Conservation (phyloP, 2,329 filamentous ascomycete genomes). For the Alternaria rosae region DNA sequence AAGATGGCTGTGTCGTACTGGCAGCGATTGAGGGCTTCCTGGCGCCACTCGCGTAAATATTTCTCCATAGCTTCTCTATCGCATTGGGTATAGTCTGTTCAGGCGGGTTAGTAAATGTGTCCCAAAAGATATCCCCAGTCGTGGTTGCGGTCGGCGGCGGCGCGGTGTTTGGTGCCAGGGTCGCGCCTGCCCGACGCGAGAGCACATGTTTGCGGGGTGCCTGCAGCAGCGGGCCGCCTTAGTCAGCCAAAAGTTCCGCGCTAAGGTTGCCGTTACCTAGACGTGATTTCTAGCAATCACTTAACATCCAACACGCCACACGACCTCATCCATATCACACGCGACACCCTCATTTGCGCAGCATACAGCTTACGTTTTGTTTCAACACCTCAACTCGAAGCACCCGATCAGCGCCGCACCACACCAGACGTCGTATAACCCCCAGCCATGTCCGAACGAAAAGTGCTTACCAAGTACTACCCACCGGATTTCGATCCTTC, state of each 20-base stretch:
- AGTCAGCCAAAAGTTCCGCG: slow-evolving; percentile 21
- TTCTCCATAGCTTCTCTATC: slow-evolving; percentile 74
- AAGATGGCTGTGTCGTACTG: slow-evolving; percentile 98
- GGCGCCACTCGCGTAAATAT: slow-evolving; percentile 91
- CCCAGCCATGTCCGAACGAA: slow-evolving; percentile 80
- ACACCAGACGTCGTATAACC: neutral
- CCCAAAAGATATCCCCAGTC: neutral
- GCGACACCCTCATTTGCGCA: neutral
- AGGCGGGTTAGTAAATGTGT: neutral
- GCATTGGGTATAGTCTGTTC: slow-evolving; percentile 5
- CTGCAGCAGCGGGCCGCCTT: slow-evolving; percentile 16
- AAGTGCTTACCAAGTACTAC: slow-evolving; percentile 74
- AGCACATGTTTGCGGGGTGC: slow-evolving; percentile 29
- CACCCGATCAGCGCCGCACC: neutral
- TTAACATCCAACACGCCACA: neutral
- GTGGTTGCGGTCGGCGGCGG: slow-evolving; percentile 1
- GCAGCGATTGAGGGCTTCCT: slow-evolving; percentile 93
- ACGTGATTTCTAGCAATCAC: neutral
- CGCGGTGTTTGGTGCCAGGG: slow-evolving; percentile 8
- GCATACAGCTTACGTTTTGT: neutral
- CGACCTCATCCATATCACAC: neutral
- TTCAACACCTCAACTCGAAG: neutral
- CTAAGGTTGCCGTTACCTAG: slow-evolving; percentile 10
- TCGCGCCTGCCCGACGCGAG: slow-evolving; percentile 29
- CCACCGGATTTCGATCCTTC: slow-evolving; percentile 89